phyloP scores from a whole-genome alignment of 768 basidiomycete genomes.

The Grammothele lineata region DNA sequence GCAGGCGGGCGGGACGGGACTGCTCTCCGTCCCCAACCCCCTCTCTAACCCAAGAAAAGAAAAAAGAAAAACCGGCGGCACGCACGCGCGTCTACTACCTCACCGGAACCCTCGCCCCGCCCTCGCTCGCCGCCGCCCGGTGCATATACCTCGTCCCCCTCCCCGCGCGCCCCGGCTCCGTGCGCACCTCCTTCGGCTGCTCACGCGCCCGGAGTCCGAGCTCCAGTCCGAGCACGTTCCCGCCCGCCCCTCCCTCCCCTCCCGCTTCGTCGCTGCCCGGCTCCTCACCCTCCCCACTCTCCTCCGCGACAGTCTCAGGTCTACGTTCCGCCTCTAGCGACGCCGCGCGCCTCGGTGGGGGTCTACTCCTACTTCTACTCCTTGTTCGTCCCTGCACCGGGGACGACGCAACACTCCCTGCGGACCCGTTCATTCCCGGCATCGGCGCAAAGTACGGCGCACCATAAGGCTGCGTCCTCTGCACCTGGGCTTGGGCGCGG shows the following conservation, averaged over 20 bases:
- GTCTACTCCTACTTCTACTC: background rate
- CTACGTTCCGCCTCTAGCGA: slow-evolving; percentile 1
- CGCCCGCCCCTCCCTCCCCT: background rate
- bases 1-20: too few relatives aligned
- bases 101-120: background rate
- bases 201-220: background rate
- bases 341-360: background rate
- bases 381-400: background rate
- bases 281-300: slow-evolving; percentile 5
- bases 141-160: background rate
- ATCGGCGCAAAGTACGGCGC: slow-evolving; percentile 20
- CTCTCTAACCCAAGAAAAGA: too few relatives aligned
- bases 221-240: slow-evolving; percentile 2
- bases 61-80: too few relatives aligned
- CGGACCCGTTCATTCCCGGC: slow-evolving; percentile 6
- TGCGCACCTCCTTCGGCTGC: background rate
- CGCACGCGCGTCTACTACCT: too few relatives aligned
- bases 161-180: background rate
- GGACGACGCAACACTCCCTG: too few relatives aligned
- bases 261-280: background rate
- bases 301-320: slow-evolving; percentile 10
- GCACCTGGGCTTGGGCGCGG: too few relatives aligned
- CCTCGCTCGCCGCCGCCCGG: background rate
- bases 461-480: slow-evolving; percentile 24
- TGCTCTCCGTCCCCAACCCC: too few relatives aligned